Evolutionary conservation across 345 rosid species (phyloP), one percentile per base, ranked within the genome.

Genomic region (Salix brachista): DNA sequence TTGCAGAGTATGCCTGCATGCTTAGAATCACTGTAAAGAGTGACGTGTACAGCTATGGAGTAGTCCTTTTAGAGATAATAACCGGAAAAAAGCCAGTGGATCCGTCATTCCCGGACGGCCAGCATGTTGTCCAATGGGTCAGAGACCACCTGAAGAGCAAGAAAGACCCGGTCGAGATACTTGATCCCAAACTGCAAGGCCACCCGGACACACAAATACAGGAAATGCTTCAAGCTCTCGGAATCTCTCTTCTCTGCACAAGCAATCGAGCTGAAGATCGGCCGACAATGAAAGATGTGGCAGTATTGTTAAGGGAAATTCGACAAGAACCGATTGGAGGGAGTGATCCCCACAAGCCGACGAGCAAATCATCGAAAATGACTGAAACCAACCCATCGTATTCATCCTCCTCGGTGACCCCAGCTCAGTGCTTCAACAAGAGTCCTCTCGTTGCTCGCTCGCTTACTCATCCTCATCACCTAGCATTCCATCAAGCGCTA

Each of bases 231-330:
- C 98, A 94, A 77, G 91, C 91, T 4, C 83, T 94, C 5, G 97
- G 95, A 39, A 92, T 94, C 30, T 85, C 98, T 18, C 84, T 94
- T 26, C 89, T 94, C 0, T 94, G 97, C 81, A 91, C 92, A 0
- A 91, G 90, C 85, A 90, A 84, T 72, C 88, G 91, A 7, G 75
- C 89, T 1, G 90, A 89, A 4, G 97, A 94, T 67, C 96, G 97
- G 2, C 98, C 98, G n/a, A 81, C 90, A 19, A 92, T 92, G 97
- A 94, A 92, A 81, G 98, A 94, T 36, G 97, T 92, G 21, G 96
- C 91, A 7, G 97, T 90, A 5, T 78, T 94, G 60, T 77, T 92
- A 62, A 86, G 75, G 54, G 97, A 89, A 79, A 90, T 94, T 32
- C 88, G 87, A 17, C 90, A 91, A 8, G 95, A 88, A 14, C 76